Evolutionary conservation across 345 rosid species (phyloP).

Genomic region (Stellera chamaejasme): DNA sequence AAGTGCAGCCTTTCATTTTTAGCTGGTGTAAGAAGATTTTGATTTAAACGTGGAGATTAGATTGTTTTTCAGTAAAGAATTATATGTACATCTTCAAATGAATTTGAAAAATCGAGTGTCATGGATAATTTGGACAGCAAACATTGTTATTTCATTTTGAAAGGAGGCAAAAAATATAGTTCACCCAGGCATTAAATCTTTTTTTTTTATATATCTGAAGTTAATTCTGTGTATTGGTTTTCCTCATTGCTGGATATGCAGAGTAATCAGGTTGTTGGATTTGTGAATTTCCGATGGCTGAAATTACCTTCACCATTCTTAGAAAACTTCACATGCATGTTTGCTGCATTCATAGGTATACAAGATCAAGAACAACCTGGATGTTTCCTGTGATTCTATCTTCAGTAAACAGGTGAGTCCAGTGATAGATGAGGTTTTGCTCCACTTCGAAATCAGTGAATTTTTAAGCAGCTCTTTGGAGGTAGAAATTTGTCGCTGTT

Average conservation of each 20-base stretch:
- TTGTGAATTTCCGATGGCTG: not conserved
- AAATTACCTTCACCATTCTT: slow-evolving; percentile 4
- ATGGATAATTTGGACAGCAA: slow-evolving; percentile 14
- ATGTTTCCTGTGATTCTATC: no score
- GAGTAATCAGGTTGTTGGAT: no score
- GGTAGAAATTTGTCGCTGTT: no score
- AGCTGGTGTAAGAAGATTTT: slow-evolving; percentile 22
- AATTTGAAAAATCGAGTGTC: slow-evolving; percentile 9
- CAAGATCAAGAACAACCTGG: no score
- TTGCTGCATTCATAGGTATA: not conserved
- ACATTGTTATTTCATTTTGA: slow-evolving; percentile 22
- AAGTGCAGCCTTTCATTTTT: slow-evolving; percentile 15
- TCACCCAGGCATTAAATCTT: slow-evolving; percentile 8
- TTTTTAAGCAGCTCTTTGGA: no score
- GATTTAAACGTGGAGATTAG: slow-evolving; percentile 16
- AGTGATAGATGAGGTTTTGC: no score
- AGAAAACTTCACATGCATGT: slow-evolving; percentile 14
- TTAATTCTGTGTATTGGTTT: no score
- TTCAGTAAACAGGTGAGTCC: no score
- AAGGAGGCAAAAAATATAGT: slow-evolving; percentile 16
- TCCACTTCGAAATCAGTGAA: no score
- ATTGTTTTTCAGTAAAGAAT: slow-evolving; percentile 19
- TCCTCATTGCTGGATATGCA: no score
- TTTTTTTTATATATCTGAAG: not conserved
- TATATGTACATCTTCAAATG: slow-evolving; percentile 25